Evolutionary conservation across 139 green algal genomes (phyloP).

Genomic region (Coelastrella sp.): DNA sequence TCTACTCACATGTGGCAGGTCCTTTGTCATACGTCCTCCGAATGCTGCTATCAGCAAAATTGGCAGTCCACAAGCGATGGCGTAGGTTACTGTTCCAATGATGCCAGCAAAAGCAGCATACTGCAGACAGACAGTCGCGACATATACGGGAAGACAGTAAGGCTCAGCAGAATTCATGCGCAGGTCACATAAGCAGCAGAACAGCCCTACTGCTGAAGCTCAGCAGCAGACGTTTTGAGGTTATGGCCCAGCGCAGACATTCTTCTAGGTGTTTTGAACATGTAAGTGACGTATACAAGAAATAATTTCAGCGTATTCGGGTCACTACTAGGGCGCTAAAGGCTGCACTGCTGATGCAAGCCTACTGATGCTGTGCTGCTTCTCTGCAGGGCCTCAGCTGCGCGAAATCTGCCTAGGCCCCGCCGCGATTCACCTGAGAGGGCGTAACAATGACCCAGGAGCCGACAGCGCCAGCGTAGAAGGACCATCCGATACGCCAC

Average conservation of each 20-base stretch:
- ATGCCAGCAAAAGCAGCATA: slow-evolving; percentile 74
- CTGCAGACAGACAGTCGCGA: background rate
- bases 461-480: slow-evolving; percentile 80
- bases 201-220: too few species aligned
- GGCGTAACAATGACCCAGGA: slow-evolving; percentile 78
- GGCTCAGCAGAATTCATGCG: background rate
- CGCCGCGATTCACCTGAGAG: background rate
- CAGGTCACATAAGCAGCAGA: too few species aligned
- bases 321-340: too few species aligned
- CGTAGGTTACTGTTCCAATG: slow-evolving; percentile 78
- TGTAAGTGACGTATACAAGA: too few species aligned
- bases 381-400: too few species aligned
- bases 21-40: slow-evolving; percentile 6
- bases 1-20: slow-evolving; percentile 25
- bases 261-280: too few species aligned
- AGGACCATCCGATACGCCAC: slow-evolving; percentile 76
- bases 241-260: too few species aligned
- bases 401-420: too few species aligned
- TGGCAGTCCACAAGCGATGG: slow-evolving; percentile 78
- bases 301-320: too few species aligned
- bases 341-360: too few species aligned
- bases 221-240: too few species aligned
- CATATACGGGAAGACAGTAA: background rate
- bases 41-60: slow-evolving; percentile 74
- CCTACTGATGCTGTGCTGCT: background rate